Base-by-base conservation (phyloP, 2,329 filamentous ascomycete species). In the Pseudogymnoascus pannorum region DNA sequence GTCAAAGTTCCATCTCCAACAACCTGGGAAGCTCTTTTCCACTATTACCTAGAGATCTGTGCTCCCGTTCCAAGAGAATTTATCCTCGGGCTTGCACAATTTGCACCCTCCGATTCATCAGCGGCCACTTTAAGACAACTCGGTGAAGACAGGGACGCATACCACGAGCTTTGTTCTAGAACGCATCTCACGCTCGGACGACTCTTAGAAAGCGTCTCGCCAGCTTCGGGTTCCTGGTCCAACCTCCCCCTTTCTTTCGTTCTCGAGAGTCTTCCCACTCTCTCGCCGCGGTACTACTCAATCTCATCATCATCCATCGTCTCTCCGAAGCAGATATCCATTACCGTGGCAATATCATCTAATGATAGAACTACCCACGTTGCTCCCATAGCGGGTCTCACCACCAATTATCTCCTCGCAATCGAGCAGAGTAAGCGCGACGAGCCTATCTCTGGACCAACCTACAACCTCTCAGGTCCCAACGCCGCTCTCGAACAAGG, bases 281-380 rank as follows among this genome's bases (percentile, higher is more conserved):
- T 86, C 76, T 78, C 81, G 11, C 76, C 83, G 8, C 81, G 84
- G 3, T 82, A 84, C 64, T 87, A 87, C 70, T 83, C 80, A 5
- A 86, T 86, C 62, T 86, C 83, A 0, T 85, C 81, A 0, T 85
- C 82, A 6, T 76, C 74, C 12, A 72, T 76, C 24, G 71, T 75
- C 51, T 0, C 79, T 75, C 2, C 74, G 78, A 9, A 73, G 68
- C 64, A 74, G 77, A 66, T 75, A 74, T 3, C 74, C 24, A 70
- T 78, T 44, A 78, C 75, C 2, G 75, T 73, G 40, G 64, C 75
- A 4, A 73, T 75, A 20, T 71, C 73, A 44, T 57, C 57, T 11
- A 57, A 59, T 31, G 72, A 71, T 63, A 72, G 73, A 57, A 60
- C 67, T 11, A 59, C 73, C 51, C 57, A 67, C 8, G 63, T 63